Base-by-base conservation (phyloP, 768 basidiomycete species). In the Mycena albidolilacea region DNA sequence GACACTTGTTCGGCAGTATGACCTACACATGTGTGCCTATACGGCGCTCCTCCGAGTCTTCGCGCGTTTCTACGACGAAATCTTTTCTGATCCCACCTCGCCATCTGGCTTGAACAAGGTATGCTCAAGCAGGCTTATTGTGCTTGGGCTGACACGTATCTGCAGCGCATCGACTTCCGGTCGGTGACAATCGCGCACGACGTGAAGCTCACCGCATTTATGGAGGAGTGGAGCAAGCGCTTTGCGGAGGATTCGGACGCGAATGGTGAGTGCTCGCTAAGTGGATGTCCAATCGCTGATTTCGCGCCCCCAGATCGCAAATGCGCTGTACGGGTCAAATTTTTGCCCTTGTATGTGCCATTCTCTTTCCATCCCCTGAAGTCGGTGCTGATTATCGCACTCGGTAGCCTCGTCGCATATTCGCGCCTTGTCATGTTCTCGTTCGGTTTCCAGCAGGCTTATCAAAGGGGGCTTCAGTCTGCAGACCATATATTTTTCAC, bases 341-440 rank as follows among this genome's bases (percentile, higher is more conserved):
- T 95, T 23, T 83, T 94, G 8, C 94, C 94, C 4, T 95, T 93
- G 93, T 95, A 80, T 75, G 92, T 81, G 7, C 44, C 35, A 7
- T 41, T n/a, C 38, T 63, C n/a, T 37, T 59, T 7, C 19, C 38
- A 43, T 5, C 41, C 66, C 23, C 50, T 62, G 30, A 21, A 3
- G 41, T 41, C 67, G 61, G 30, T 43, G 23, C 41, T 72, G 62
- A 68, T 19, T 72, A 66, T 65, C 43, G 67, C 75, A 46, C 2
- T 35, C 37, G 46, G 1, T 67, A 95, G 93, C 87, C 86, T 93
- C 54, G 91, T 93, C 69, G 89, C 85, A 38, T 95, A 95, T 77
- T 92, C 92, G 44, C 87, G 94, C 17, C 88, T 95, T 14, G 94
- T 95, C 61, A 94, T 95, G 93, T 94, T 90, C 78, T 95, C 94